A percentile compares a stretch with the other conserved stretches of the same genome.
Evolutionary conservation across 2,329 filamentous ascomycete species (phyloP).

Genomic region (Apiospora aurea): DNA sequence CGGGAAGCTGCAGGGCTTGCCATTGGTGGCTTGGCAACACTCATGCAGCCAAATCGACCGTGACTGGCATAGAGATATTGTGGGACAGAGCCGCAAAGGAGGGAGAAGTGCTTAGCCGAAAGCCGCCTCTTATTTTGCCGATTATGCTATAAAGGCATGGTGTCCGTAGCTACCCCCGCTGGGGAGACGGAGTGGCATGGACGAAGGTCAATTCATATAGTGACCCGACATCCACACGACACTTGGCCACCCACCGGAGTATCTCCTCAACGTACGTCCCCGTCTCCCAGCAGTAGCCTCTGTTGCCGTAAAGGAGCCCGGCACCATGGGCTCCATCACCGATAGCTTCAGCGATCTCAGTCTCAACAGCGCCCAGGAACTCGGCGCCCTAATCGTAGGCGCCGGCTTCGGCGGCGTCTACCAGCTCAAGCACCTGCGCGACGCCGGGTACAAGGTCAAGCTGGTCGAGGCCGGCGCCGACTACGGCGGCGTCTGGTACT

Average conservation of each 20-base stretch:
- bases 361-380: constrained; percentile 27
- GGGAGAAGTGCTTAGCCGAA: background rate
- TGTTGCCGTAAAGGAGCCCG: background rate
- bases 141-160: background rate
- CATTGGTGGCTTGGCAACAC: background rate
- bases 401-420: constrained; percentile 46
- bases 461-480: constrained; percentile 47
- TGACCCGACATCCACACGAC: background rate
- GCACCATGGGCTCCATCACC: constrained; percentile 1
- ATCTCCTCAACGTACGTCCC: background rate
- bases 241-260: background rate
- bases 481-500: constrained; percentile 53
- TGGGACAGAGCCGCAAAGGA: background rate
- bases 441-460: constrained; percentile 45
- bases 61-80: background rate
- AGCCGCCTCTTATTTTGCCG: background rate
- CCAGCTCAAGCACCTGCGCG: constrained; percentile 45
- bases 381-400: constrained; percentile 49
- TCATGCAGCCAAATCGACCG: background rate
- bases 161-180: background rate
- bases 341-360: background rate
- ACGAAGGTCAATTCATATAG: background rate
- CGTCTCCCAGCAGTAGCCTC: too few species aligned
- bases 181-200: background rate
- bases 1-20: background rate